These are phyloP conservation scores for Gardenia jasminoides DNA, from an alignment of 257 asterid genomes.

Conservation along the genomic window DNA sequence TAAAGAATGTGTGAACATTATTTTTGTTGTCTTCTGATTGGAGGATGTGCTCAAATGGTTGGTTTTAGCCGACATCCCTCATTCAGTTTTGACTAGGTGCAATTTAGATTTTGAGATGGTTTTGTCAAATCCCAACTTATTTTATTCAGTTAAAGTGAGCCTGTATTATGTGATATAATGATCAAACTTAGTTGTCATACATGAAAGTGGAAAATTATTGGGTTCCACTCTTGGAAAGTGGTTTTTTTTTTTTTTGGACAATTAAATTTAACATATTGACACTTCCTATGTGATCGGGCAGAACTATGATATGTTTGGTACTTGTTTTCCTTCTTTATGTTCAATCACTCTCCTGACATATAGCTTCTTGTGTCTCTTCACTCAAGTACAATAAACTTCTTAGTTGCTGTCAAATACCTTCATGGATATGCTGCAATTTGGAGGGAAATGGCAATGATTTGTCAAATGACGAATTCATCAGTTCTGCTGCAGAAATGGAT, in stretches of 20 bases:
- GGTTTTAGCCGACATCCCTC: background rate
- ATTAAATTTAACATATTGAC: background rate
- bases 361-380: background rate
- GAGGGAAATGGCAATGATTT: constrained; percentile 55
- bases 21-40: background rate
- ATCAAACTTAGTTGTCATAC: background rate
- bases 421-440: constrained; percentile 87
- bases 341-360: constrained; percentile 3
- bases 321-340: background rate
- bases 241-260: background rate
- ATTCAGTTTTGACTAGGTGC: background rate
- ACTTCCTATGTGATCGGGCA: background rate
- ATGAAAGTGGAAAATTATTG: background rate
- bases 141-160: background rate
- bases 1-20: background rate
- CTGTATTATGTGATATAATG: background rate
- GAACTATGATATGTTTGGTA: background rate
- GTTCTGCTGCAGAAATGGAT: constrained; percentile 84
- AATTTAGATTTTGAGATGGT: background rate
- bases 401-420: constrained; percentile 55
- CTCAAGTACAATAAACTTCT: constrained; percentile 64
- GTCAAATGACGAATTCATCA: constrained; percentile 51
- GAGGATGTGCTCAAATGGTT: background rate
- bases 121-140: background rate
- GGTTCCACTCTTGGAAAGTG: background rate